Evolutionary conservation across 2,329 filamentous ascomycete genomes (phyloP).

Genomic region (Fusarium dlaminii): DNA sequence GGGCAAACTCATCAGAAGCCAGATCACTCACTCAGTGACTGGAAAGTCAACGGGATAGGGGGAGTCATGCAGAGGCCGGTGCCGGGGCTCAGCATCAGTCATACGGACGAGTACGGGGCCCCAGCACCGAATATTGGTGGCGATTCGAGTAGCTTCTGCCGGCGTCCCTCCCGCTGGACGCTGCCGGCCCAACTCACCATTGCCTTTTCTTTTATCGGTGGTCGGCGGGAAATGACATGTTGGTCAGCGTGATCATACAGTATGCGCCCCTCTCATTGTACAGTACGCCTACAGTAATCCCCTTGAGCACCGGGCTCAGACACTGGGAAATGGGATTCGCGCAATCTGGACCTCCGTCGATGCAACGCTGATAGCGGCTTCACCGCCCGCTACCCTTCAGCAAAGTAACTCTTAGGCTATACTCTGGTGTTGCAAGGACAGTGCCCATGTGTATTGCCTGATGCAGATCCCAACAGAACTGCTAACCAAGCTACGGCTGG

Average conservation of each 20-base stretch:
- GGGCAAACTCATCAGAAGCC: background rate
- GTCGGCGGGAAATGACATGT: constrained; percentile 41
- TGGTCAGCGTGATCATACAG: constrained; percentile 42
- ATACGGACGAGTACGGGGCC: constrained; percentile 33
- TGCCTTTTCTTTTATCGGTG: constrained; percentile 10
- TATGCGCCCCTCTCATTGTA: constrained; percentile 8
- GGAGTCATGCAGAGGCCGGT: constrained; percentile 36
- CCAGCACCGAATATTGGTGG: constrained; percentile 29
- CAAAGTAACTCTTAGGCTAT: constrained; percentile 26
- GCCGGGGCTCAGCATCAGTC: constrained; percentile 29
- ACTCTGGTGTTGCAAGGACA: constrained; percentile 16
- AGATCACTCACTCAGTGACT: constrained; percentile 12
- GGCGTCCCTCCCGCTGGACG: background rate
- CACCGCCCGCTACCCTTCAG: constrained; percentile 34
- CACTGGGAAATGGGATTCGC: constrained; percentile 27
- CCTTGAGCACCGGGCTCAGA: constrained; percentile 14
- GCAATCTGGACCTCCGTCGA: constrained; percentile 35
- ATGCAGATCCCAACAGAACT: constrained; percentile 40
- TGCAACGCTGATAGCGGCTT: constrained; percentile 36
- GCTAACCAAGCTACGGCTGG: constrained; percentile 21
- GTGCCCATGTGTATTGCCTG: constrained; percentile 21
- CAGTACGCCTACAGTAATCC: constrained; percentile 11
- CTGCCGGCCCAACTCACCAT: constrained; percentile 7
- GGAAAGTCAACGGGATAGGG: constrained; percentile 1
- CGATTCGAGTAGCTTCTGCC: constrained; percentile 39